Evolutionary conservation across 257 asterid species (phyloP).

Genomic region (Capsicum chinense): DNA sequence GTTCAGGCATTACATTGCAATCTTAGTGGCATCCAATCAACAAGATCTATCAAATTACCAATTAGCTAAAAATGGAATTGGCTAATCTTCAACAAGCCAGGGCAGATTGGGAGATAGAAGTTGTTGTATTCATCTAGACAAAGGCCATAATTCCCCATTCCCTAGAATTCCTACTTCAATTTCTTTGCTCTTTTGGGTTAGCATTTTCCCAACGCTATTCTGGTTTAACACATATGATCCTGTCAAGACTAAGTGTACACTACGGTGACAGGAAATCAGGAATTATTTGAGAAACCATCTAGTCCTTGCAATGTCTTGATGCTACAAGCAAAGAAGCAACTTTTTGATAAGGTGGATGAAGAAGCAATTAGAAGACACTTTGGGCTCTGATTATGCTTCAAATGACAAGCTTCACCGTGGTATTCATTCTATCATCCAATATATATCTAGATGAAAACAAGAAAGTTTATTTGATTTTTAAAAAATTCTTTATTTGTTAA

Average conservation of each 20-base stretch:
- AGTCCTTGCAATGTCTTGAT: background rate
- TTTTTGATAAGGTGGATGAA: background rate
- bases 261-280: background rate
- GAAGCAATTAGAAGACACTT: background rate
- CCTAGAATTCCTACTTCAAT: background rate
- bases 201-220: conserved; percentile 10
- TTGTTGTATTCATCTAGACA: background rate
- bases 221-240: conserved; percentile 3
- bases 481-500: too few species aligned
- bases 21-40: background rate
- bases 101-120: background rate
- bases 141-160: background rate
- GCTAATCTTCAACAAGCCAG: background rate
- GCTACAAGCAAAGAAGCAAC: background rate
- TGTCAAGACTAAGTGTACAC: conserved; percentile 7
- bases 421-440: background rate
- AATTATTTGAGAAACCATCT: conserved; percentile 17
- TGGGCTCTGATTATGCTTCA: background rate
- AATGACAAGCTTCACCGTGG: background rate
- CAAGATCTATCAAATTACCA: conserved; percentile 4
- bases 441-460: background rate
- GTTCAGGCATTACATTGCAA: conserved; percentile 25
- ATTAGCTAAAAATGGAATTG: conserved; percentile 7
- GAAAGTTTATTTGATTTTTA: background rate
- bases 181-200: conserved; percentile 6